These are phyloP conservation scores for Eimeria praecox DNA, from an alignment of 169 alveolate genomes.

Conservation along the genomic window DNA sequence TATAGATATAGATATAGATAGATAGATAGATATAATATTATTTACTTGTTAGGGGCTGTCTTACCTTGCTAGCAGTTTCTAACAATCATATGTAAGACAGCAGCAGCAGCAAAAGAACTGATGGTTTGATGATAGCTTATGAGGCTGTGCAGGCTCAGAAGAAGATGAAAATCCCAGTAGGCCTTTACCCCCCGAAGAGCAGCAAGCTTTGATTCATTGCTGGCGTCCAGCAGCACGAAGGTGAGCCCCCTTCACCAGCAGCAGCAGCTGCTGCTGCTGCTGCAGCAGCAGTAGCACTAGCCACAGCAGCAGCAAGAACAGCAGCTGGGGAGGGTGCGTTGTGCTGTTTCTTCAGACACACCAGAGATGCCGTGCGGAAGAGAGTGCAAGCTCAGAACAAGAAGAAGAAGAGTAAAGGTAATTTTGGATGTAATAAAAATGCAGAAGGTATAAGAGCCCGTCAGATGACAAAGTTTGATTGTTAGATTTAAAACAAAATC, in stretches of 20 bases:
- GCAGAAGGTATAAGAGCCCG: slow-evolving; percentile 51
- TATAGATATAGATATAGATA: no score
- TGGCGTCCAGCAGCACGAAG: slow-evolving; percentile 61
- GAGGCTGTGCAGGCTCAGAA: slow-evolving; percentile 13
- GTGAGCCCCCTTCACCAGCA: neutral
- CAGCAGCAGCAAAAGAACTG: neutral
- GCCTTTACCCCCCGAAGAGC: slow-evolving; percentile 26
- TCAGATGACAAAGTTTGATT: slow-evolving; percentile 49
- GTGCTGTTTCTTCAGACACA: slow-evolving; percentile 45
- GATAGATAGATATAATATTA: no score
- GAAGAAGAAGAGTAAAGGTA: slow-evolving; percentile 65
- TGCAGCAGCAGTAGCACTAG: neutral
- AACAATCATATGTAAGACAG: neutral
- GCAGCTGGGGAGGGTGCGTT: neutral
- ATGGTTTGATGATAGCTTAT: neutral
- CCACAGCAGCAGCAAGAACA: neutral
- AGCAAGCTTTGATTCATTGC: slow-evolving; percentile 50
- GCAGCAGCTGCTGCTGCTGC: slow-evolving; percentile 24
- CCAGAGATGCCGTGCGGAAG: slow-evolving; percentile 59
- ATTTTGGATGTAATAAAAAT: slow-evolving; percentile 72
- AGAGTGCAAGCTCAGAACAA: slow-evolving; percentile 60
- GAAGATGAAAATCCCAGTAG: neutral
- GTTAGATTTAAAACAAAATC: neutral
- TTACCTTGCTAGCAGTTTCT: no score
- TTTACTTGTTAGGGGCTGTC: no score